These are phyloP conservation scores for Paecilomyces sp. DNA, from an alignment of 2,329 filamentous ascomycete genomes.

Conservation along the genomic window DNA sequence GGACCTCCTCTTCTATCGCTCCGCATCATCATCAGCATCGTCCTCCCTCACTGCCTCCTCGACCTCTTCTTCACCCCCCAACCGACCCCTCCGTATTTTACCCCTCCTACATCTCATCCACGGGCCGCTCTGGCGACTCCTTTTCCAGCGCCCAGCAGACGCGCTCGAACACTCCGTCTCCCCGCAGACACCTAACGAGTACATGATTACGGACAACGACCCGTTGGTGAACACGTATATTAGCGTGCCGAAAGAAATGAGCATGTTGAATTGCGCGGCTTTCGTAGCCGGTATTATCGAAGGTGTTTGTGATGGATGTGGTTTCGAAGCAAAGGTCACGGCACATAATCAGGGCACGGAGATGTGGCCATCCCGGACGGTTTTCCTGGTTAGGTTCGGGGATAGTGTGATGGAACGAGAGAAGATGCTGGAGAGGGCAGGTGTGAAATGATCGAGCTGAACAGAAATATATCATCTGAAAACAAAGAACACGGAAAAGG, in stretches of 20 bases:
- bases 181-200: slow-evolving; percentile 80
- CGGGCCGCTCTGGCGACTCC: slow-evolving; percentile 81
- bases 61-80: slow-evolving; percentile 61
- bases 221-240: slow-evolving; percentile 93
- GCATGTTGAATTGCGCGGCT: slow-evolving; percentile 89
- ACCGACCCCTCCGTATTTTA: slow-evolving; percentile 79
- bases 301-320: slow-evolving; percentile 88
- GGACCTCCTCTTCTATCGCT: slow-evolving; percentile 87
- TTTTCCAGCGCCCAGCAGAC: slow-evolving; percentile 86
- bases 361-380: slow-evolving; percentile 94
- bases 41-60: slow-evolving; percentile 77
- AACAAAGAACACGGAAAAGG: background rate
- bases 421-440: slow-evolving; percentile 63
- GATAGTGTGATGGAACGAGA: slow-evolving; percentile 89
- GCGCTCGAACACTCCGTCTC: slow-evolving; percentile 82
- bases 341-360: slow-evolving; percentile 71
- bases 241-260: slow-evolving; percentile 90
- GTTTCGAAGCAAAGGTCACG: slow-evolving; percentile 80
- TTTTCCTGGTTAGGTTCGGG: slow-evolving; percentile 90
- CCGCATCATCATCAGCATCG: slow-evolving; percentile 69
- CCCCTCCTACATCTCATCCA: slow-evolving; percentile 92
- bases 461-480: background rate
- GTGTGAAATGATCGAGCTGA: slow-evolving; percentile 32
- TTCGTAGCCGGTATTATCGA: slow-evolving; percentile 94
- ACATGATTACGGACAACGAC: slow-evolving; percentile 99